A percentile compares a stretch with the other conserved stretches of the same genome.
Conservation (phyloP, 768 basidiomycete genomes). For the Naganishia randhawae region DNA sequence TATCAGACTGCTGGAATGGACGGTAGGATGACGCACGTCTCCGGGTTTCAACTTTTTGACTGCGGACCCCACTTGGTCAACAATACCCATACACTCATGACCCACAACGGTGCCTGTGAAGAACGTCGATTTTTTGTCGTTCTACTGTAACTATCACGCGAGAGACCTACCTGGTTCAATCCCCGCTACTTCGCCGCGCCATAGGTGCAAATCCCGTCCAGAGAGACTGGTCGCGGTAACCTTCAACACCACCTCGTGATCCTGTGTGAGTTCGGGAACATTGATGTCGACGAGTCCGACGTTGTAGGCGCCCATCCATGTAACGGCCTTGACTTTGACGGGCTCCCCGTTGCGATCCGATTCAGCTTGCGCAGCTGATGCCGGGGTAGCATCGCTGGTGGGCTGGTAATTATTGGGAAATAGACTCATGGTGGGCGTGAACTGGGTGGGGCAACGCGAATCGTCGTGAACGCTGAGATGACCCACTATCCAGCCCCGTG, state of each 20-base stretch:
- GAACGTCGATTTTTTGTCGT: not conserved
- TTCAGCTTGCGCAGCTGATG: not conserved
- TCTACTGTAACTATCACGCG: not conserved
- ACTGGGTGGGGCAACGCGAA: too few relatives aligned
- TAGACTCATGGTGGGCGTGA: not conserved
- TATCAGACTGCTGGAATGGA: not conserved
- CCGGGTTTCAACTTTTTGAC: conserved; percentile 58
- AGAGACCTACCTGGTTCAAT: not conserved
- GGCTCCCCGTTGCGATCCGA: not conserved
- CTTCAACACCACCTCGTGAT: conserved; percentile 70
- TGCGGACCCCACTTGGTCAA: conserved; percentile 64
- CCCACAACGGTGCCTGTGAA: conserved; percentile 50
- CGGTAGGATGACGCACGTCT: not conserved
- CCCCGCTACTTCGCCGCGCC: conserved; percentile 57
- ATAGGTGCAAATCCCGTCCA: conserved; percentile 55
- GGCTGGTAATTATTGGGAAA: not conserved
- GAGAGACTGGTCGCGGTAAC: conserved; percentile 74
- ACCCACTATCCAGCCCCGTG: too few relatives aligned
- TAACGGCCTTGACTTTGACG: conserved; percentile 55
- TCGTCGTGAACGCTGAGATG: too few relatives aligned
- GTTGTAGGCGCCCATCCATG: conserved; percentile 60
- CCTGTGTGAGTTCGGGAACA: conserved; percentile 63
- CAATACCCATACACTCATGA: conserved; percentile 58
- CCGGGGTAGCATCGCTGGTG: not conserved
- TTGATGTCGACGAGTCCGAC: conserved; percentile 56